Evolutionary conservation across 352 stramenopile species (phyloP), one percentile per base, ranked within the genome.

Genomic region (Pythium volutum): DNA sequence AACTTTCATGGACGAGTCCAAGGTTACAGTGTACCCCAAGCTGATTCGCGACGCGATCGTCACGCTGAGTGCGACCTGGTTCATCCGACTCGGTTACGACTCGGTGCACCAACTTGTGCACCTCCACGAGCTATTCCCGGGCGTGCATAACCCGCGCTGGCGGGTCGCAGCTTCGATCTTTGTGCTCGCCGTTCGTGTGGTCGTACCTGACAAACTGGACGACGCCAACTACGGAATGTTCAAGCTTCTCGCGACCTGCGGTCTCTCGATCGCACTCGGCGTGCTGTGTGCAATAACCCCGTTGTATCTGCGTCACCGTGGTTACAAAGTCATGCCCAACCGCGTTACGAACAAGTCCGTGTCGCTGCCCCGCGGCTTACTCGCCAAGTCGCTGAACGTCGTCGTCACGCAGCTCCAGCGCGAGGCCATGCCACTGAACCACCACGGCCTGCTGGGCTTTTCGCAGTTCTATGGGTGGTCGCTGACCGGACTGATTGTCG

Each of bases 41-140:
- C 3, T 42, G n/a, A 33, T 73, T 16, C 56, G 62, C 3, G 67
- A 77, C 9, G 11, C 59, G n/a, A 61, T 77, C 36, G 64, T 77
- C 41, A 64, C 58, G 4, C 36, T 71, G 7, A 71, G 67, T 27
- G 45, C 46, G 1, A 71, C 55, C 18, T 77, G 70, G 67, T 77
- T 75, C 54, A 59, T 68, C 36, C 70, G 67, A 3, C 20, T 77
- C 4, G 70, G 64, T 11, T 73, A 62, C 34, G 70, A 75, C 42
- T 53, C 54, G n/a, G 57, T 63, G 25, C 68, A 73, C 46, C 59
- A 71, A 22, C 56, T 67, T 27, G 18, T 74, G 12, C 20, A 39
- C 2, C 48, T 71, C 12, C 41, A 61, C 27, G 41, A 70, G 10
- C n/a, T 69, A 16, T 60, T 59, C 39, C 54, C 43, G 15, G 70